phyloP scores from a whole-genome alignment of 768 basidiomycete genomes.

The Boletus rufocinnamomeus region DNA sequence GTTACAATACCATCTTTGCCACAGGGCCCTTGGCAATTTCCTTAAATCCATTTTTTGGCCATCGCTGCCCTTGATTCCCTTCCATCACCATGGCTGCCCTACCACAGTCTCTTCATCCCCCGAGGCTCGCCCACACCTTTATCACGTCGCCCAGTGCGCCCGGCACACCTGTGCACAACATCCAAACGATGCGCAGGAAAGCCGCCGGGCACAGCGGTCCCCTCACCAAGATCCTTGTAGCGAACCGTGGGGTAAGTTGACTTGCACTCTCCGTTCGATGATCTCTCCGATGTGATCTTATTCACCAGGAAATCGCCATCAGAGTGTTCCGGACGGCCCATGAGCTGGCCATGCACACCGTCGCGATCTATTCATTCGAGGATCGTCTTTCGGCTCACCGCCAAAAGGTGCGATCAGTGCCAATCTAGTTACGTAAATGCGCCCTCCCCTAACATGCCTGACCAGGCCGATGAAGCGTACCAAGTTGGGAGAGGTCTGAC shows the following conservation, averaged over 20 bases:
- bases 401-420: slow-evolving; percentile 79
- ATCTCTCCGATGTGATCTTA: slow-evolving; percentile 7
- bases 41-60: slow-evolving; percentile 10
- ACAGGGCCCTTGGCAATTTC: background rate
- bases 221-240: slow-evolving; percentile 88
- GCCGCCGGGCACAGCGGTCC: slow-evolving; percentile 89
- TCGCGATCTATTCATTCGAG: slow-evolving; percentile 97
- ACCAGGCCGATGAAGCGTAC: slow-evolving; percentile 95
- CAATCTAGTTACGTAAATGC: slow-evolving; percentile 32
- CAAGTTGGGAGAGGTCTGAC: slow-evolving; percentile 96
- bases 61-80: slow-evolving; percentile 11
- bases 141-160: slow-evolving; percentile 74
- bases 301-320: slow-evolving; percentile 90
- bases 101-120: slow-evolving; percentile 59
- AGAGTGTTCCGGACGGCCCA: slow-evolving; percentile 98
- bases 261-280: slow-evolving; percentile 8
- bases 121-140: slow-evolving; percentile 72
- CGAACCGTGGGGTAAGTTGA: slow-evolving; percentile 80
- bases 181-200: slow-evolving; percentile 89
- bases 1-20: background rate
- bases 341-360: slow-evolving; percentile 98
- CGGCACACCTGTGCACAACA: slow-evolving; percentile 85
- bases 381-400: slow-evolving; percentile 96
- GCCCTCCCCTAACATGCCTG: slow-evolving; percentile 11
- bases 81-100: slow-evolving; percentile 30